These are phyloP conservation scores for Fusarium praegraminearum DNA, from an alignment of 2,329 filamentous ascomycete genomes.

Conservation along the genomic window DNA sequence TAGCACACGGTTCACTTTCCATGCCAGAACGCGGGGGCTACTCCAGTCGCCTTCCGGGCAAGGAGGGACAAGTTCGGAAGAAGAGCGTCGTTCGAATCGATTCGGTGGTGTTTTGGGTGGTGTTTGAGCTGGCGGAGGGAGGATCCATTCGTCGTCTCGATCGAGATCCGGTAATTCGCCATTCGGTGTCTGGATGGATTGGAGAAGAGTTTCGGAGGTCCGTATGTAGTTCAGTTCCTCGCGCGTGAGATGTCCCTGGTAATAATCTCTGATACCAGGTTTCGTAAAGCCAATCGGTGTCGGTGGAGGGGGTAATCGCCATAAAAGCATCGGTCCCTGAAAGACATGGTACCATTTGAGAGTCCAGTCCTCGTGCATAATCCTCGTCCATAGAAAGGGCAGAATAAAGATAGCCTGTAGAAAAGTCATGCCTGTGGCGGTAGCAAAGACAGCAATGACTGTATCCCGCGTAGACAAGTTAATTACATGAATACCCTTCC, in stretches of 20 bases:
- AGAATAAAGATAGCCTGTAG: constrained; percentile 63
- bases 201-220: constrained; percentile 51
- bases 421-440: constrained; percentile 56
- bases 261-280: constrained; percentile 61
- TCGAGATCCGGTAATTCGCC: constrained; percentile 44
- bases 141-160: constrained; percentile 51
- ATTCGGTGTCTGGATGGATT: constrained; percentile 50
- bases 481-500: constrained; percentile 52
- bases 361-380: constrained; percentile 64
- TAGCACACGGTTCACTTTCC: constrained; percentile 56
- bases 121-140: constrained; percentile 49
- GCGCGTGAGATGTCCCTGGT: constrained; percentile 60
- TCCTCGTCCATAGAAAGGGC: constrained; percentile 63
- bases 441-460: constrained; percentile 57
- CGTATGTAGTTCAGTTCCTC: constrained; percentile 58
- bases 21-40: constrained; percentile 55
- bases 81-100: constrained; percentile 12
- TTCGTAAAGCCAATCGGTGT: constrained; percentile 56
- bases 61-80: constrained; percentile 48
- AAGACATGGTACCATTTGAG: constrained; percentile 62
- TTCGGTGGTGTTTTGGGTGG: constrained; percentile 29
- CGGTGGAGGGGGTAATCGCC: constrained; percentile 52
- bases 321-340: constrained; percentile 61
- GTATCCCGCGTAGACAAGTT: constrained; percentile 43
- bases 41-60: constrained; percentile 57